Evolutionary conservation across 208 protist genomes (phyloP).

Genomic region (Spongospora subterranea): DNA sequence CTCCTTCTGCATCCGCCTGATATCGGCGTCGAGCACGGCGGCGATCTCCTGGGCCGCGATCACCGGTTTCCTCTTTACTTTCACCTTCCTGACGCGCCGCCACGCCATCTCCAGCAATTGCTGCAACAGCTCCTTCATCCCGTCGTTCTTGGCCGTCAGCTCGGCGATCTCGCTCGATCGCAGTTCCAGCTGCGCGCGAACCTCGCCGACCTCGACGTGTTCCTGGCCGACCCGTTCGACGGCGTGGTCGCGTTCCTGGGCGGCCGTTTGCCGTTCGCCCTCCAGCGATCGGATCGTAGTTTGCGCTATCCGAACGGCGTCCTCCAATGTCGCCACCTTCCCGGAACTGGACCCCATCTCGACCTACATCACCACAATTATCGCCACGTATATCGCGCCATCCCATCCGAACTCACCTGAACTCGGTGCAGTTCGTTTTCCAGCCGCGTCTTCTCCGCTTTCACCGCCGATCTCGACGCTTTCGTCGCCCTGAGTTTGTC

Average conservation of each 20-base stretch:
- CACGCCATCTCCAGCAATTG: neutral
- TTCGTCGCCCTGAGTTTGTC: neutral
- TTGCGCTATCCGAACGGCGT: neutral
- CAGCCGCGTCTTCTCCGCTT: neutral
- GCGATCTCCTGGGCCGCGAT: neutral
- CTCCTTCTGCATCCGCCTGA: neutral
- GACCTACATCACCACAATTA: neutral
- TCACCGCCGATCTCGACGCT: neutral
- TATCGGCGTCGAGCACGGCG: constrained; percentile 11
- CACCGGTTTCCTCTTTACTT: neutral
- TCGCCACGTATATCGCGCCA: neutral
- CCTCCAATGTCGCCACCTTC: neutral
- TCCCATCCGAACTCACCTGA: neutral
- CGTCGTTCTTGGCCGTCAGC: neutral
- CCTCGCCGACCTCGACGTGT: neutral
- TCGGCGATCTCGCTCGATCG: neutral
- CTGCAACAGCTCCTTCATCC: neutral
- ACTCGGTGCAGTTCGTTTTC: neutral
- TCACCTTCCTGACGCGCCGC: neutral
- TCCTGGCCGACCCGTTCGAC: neutral
- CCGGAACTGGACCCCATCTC: neutral
- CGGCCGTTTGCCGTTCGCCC: neutral
- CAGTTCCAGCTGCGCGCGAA: neutral
- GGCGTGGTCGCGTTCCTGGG: neutral
- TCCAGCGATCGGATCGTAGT: neutral